Evolutionary conservation across 371 early-diverging fungal species (phyloP), one percentile per base, ranked within the genome.

Genomic region (Mucor racemosus): DNA sequence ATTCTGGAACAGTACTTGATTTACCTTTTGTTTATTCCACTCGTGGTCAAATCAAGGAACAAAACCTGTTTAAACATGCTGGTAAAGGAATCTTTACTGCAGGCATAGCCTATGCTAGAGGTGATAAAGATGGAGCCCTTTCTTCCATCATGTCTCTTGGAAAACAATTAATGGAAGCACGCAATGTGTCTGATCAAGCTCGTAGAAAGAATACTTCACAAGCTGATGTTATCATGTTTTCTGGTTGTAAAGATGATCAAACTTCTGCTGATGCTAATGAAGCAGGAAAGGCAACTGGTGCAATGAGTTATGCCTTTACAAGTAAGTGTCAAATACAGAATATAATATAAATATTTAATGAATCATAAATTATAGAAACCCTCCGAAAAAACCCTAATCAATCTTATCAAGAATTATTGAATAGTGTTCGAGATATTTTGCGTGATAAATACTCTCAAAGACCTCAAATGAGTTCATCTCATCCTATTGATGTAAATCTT

Each of bases 161-260:
- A 17, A 77, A 80, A 41, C 75, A 80, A 56, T 38, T 88, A 34
- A 50, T 76, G 56, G 74, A 76, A 10, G 65, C 81, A 1, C 78
- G 78, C 26, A 69, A 75, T 7, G 75, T 81, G 0, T 62, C 76
- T 35, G 77, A 74, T 46, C 73, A 75, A 36, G 76, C 79, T 11
- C 69, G 65, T 42, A 76, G 79, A 56, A 69, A 68, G 26, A 76
- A 80, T 59, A 86, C 84, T 48, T 88, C 84, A 8, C 69, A 84
- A 59, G 93, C 92, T 13, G 93, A 94, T 76, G 92, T 94, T 6
- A 85, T 94, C 64, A 91, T 92, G 92, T 94, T 95, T 61, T 88
- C 90, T 39, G 97, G 93, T 3, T 97, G 97, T 78, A 93, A 93
- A 74, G 98, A 98, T 71, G 84, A 84, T 67, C 96, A 97, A 72